Evolutionary conservation across 345 rosid genomes (phyloP), one percentile per base, ranked within the genome.

Genomic region (Linum lewisii): DNA sequence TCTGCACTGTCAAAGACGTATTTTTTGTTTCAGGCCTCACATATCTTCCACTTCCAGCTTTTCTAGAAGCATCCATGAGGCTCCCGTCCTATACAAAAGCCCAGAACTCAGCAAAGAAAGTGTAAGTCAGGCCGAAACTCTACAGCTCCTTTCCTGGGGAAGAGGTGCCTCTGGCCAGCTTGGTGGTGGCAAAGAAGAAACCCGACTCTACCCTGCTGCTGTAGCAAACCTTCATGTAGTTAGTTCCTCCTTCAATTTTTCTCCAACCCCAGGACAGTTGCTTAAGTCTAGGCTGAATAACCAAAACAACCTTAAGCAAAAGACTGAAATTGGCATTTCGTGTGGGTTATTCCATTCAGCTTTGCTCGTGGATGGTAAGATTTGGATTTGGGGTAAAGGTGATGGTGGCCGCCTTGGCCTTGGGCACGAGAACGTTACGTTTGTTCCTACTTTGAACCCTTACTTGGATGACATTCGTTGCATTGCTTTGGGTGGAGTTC

Each of bases 331-430:
- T n/a, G 95, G 94, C 29, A 79, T 93, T 42, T 83, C 89, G 51
- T 81, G 84, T 65, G 98, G 97, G 14, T 66, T 93, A 66, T 93
- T 93, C 66, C 97, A 93, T 60, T 86, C 97, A 1, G 86, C 86
- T 45, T 58, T 87, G 63, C 54, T 82, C 0, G 71, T 81, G 45
- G 79, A 81, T 20, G 91, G 95, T 15, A 73, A 77, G 66, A 42
- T 88, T 18, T 88, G 93, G 95, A 62, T 84, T 57, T 88, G 93
- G 98, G 98, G 98, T 0, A 88, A 86, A 79, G 97, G 98, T 15
- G 97, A 84, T 54, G 97, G 97, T n/a, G 93, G 95, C 15, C 81
- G 97, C 44, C 75, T 92, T 47, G 97, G 95, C 26, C 78, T 92
- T 54, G 97, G 97, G 9, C 90, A 84, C 24, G 98, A 92, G 70